Base-by-base conservation (phyloP, 164 flowering plant genomes). In the Sextonia rubra region DNA sequence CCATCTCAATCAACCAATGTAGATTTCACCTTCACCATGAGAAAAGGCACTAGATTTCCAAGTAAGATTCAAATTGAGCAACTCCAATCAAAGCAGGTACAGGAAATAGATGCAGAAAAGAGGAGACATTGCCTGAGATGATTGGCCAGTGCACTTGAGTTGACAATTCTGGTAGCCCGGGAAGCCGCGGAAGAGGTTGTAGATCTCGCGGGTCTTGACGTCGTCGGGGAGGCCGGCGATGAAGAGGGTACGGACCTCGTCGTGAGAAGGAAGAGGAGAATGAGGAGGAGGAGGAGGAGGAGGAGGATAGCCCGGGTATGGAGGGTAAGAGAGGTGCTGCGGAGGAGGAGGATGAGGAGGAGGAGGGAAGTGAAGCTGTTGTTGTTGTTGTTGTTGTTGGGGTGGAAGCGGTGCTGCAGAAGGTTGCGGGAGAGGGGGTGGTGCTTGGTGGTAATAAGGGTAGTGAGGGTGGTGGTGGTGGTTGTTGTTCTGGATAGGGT, bases 161-260 rank as follows among this genome's bases (percentile, higher is more conserved):
- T 95, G 90, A 3, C 89, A 91, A 26, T 96, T 86, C 60, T 89
- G 87, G 78, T 86, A 95, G 18, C 99, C 99, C 0, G 91, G 91
- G 74, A 91, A 92, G 64, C 89, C 95, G 3, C 96, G 88, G 74
- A 95, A 91, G 17, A 95, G 89, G 74, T 89, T 89, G 81, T 88
- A 91, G 72, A 95, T 81, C 80, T 95, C 99, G 0, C 98, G 90
- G n/a, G 86, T 75, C 80, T 86, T 87, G 44, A 89, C 92, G 67
- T 95, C 99, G 29, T 82, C 90, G 2, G 99, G 99, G 0, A 95
- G 88, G 0, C 99, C 99, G 23, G 98, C 99, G 14, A 95, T 72
- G 88, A 95, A 95, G 8, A 95, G 86, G 18, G 98, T 95, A 9
- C 96, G 90, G 47, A 95, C 88, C 73, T 88, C 89, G 49, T 85